phyloP scores from a whole-genome alignment of 371 early-diverging fungal genomes.

The Batrachochytrium dendrobatidis region DNA sequence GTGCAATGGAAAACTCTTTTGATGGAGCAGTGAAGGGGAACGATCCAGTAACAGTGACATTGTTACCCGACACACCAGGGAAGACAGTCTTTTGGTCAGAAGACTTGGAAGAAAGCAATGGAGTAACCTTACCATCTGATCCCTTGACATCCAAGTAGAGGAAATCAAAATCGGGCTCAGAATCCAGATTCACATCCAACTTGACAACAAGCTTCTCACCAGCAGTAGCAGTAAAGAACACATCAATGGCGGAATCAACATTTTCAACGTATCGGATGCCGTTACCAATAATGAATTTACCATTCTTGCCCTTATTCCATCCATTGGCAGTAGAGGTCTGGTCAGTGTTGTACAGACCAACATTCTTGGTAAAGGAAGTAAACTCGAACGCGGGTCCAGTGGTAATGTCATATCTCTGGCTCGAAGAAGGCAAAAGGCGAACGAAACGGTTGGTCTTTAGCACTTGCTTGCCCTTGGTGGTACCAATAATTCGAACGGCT shows the following conservation, averaged over 20 bases:
- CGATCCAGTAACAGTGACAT: not conserved
- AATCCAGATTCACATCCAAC: not conserved
- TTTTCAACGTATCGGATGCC: not conserved
- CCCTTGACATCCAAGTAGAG: not conserved
- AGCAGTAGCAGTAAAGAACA: constrained; percentile 1
- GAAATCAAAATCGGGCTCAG: not conserved
- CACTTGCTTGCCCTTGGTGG: not conserved
- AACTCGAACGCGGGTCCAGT: not conserved
- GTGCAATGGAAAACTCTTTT: not conserved
- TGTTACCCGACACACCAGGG: not conserved
- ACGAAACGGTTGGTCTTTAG: not conserved
- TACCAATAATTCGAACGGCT: no score
- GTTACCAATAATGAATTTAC: not conserved
- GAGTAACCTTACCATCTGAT: not conserved
- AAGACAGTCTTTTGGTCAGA: not conserved
- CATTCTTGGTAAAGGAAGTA: no score
- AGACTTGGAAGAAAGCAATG: not conserved
- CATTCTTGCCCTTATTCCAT: not conserved
- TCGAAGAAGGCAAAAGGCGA: not conserved
- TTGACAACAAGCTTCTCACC: not conserved
- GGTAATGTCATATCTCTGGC: not conserved
- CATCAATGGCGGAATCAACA: not conserved
- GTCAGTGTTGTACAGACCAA: no score
- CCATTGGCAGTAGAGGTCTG: no score
- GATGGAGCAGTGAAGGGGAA: not conserved